Evolutionary conservation across 2,329 filamentous ascomycete species (phyloP), one percentile per base, ranked within the genome.

Genomic region (Fulvia fulva): DNA sequence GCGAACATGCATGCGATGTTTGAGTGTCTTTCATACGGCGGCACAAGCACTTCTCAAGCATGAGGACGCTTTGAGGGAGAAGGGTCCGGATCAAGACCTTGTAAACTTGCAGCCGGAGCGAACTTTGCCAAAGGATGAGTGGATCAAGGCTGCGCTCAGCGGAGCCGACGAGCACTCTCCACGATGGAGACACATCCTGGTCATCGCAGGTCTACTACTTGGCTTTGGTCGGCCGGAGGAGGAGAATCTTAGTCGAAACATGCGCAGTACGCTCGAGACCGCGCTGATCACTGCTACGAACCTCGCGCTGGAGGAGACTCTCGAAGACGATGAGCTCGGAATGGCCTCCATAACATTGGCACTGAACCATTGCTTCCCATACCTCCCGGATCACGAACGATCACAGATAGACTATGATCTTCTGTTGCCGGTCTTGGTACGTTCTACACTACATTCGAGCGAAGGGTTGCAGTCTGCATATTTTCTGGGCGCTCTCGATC

Each of bases 181-280:
- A 19, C 79, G 90, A 68, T 96, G 91, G 91, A 87, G 91, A 72
- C 91, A 96, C 73, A 75, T 91, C 28, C 78, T 96, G n/a, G 82
- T 92, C 5, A 81, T 96, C 8, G 86, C 87, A 0, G 92, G 91
- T 2, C 77, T 96, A 22, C 75, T 96, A 58, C 82, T 93, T 70
- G 91, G 90, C 8, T 87, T 92, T 69, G 87, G 89, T 64, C 78
- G 81, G 16, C 80, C 83, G 60, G 82, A 86, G 43, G 76, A 85
- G 47, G 81, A 82, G 58, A 83, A 84, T n/a, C 73, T 91, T n/a
- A 83, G 87, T 5, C 75, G 78, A 30, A 74, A 80, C 52, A 79
- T 93, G 71, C 81, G 87, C 47, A 81, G 78, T 32, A 90, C 84
- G 44, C 77, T 96, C 0, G 88, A 93, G 69, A 79, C 81, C 19